Evolutionary conservation across 352 stramenopile genomes (phyloP), one percentile per base, ranked within the genome.

Genomic region (Blastocystis sp.): DNA sequence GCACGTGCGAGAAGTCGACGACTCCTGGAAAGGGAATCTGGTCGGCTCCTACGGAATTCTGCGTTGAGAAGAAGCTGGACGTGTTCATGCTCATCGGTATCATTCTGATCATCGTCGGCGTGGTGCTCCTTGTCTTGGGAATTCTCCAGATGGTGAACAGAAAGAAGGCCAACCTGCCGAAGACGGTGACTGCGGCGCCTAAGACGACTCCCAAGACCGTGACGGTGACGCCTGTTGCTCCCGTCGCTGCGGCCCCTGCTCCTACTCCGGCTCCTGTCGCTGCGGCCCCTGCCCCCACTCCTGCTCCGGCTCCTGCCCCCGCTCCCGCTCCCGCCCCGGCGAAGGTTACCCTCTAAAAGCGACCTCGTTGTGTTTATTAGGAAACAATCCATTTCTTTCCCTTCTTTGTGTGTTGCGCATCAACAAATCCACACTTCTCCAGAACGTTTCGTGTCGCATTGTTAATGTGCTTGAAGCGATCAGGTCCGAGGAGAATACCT

Each of bases 401-500:
- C 32, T 85, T 72, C 21, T 85, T 69, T 21, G 36, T 56, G 29
- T 85, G 75, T 32, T 85, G 40, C 7, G 24, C 29, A 18, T 61
- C 42, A 3, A 86, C 48, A 29, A 86, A 71, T 14, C 84, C 84
- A 21, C 69, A 67, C 53, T 86, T 57, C 46, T 88, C 32, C 7
- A 89, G 76, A 24, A 88, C 44, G 32, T 88, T 87, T 7, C 87
- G 84, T 21, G 87, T 87, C 11, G 76, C 75, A 69, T 89, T 89
- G 72, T 88, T 89, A 56, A 89, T 89, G 57, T 87, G 65, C 46
- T 87, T 87, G 73, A 89, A 89, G 14, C 87, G 84, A 76, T 85
- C 75, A 18, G 87, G 87, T 34, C 87, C 87, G 2, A 89, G 67
- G 3, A 89, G 86, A 56, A 89, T 87, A 0, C 87, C 87, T 49